phyloP scores from a whole-genome alignment of 352 stramenopile species.

The Phytophthora agathidicida region DNA sequence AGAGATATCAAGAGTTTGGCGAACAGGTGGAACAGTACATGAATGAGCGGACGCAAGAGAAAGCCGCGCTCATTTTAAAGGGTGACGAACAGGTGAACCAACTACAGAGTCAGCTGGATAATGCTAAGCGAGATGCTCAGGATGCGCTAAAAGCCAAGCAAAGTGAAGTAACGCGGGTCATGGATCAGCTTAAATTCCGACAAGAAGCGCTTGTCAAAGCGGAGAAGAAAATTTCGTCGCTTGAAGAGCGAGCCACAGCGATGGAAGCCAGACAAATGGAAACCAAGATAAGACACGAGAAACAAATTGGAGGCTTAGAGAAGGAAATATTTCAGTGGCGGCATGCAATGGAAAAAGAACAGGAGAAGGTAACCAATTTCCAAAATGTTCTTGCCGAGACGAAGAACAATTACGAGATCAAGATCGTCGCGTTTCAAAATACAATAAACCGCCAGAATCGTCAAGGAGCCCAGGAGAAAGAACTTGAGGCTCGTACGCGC shows the following conservation, averaged over 20 bases:
- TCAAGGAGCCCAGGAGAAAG: slow-evolving; percentile 58
- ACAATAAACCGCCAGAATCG: slow-evolving; percentile 52
- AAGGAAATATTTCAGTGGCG: slow-evolving; percentile 61
- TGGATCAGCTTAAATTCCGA: slow-evolving; percentile 64
- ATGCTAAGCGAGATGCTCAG: slow-evolving; percentile 36
- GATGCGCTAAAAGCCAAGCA: slow-evolving; percentile 64
- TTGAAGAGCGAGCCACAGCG: slow-evolving; percentile 43
- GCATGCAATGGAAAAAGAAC: slow-evolving; percentile 54
- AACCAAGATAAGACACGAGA: slow-evolving; percentile 47
- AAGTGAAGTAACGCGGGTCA: slow-evolving; percentile 47
- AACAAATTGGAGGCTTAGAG: slow-evolving; percentile 47
- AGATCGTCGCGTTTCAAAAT: slow-evolving; percentile 54
- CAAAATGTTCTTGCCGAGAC: slow-evolving; percentile 39
- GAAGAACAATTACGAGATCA: slow-evolving; percentile 58
- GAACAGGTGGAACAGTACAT: slow-evolving; percentile 77
- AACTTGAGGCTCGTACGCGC: slow-evolving; percentile 58
- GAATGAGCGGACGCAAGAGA: slow-evolving; percentile 68
- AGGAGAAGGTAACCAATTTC: slow-evolving; percentile 37
- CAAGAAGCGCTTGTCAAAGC: slow-evolving; percentile 58
- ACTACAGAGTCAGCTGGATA: slow-evolving; percentile 44
- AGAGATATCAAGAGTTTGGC: slow-evolving; percentile 79
- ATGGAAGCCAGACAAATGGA: slow-evolving; percentile 47
- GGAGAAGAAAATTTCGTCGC: slow-evolving; percentile 49
- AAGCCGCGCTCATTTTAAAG: slow-evolving; percentile 37
- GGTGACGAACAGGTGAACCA: slow-evolving; percentile 44